phyloP scores from a whole-genome alignment of 176 grass and related monocot species.

The Zizania latifolia region DNA sequence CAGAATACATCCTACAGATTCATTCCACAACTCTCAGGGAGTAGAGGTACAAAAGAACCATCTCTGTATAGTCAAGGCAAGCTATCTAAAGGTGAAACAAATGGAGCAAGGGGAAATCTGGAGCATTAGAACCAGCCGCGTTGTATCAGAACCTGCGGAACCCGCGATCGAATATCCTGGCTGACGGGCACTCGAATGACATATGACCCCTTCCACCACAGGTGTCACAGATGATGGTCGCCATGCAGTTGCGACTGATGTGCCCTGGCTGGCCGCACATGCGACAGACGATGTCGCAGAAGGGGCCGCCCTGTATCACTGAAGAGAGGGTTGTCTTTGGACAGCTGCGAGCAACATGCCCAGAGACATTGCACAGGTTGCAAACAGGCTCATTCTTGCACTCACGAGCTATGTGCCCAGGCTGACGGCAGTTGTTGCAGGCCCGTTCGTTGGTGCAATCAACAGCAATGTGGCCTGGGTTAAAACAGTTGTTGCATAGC shows the following conservation, averaged over 20 bases:
- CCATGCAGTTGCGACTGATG: slow-evolving; percentile 67
- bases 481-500: slow-evolving; percentile 88
- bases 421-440: slow-evolving; percentile 89
- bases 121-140: slow-evolving; percentile 19
- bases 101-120: background rate
- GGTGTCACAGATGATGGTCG: slow-evolving; percentile 68
- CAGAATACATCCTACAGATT: slow-evolving; percentile 23
- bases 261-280: slow-evolving; percentile 64
- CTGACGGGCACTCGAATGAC: slow-evolving; percentile 69
- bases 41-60: slow-evolving; percentile 12
- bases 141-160: slow-evolving; percentile 55
- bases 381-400: slow-evolving; percentile 83
- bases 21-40: slow-evolving; percentile 5
- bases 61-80: slow-evolving; percentile 9
- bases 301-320: slow-evolving; percentile 51
- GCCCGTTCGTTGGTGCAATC: slow-evolving; percentile 76
- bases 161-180: slow-evolving; percentile 53
- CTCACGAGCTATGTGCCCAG: slow-evolving; percentile 76
- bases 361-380: slow-evolving; percentile 83
- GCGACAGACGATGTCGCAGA: slow-evolving; percentile 54
- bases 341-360: slow-evolving; percentile 66
- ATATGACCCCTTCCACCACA: slow-evolving; percentile 86
- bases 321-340: slow-evolving; percentile 62
- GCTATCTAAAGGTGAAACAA: slow-evolving; percentile 23
- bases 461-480: slow-evolving; percentile 68